Evolutionary conservation across 2,329 filamentous ascomycete genomes (phyloP).

Genomic region (Ascochyta rabiei): DNA sequence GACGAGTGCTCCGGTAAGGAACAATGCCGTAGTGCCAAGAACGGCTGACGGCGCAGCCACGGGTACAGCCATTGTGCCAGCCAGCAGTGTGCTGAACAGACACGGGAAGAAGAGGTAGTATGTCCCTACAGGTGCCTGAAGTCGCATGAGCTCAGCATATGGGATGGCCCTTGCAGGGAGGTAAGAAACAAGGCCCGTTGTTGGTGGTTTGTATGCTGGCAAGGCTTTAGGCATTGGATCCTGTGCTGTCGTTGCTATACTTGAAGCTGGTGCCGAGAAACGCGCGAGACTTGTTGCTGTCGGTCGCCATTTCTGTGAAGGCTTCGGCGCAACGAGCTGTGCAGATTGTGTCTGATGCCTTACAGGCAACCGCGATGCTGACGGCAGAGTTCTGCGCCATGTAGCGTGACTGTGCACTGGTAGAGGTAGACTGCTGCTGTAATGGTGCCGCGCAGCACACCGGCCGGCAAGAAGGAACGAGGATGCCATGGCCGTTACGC

Average conservation of each 20-base stretch:
- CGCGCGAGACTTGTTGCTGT: neutral
- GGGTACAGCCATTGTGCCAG: conserved; percentile 71
- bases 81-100: conserved; percentile 81
- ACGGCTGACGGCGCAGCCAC: conserved; percentile 66
- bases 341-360: conserved; percentile 13
- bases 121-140: conserved; percentile 81
- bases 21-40: conserved; percentile 68
- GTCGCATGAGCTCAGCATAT: conserved; percentile 79
- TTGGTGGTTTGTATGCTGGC: conserved; percentile 68
- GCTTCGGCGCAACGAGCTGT: conserved; percentile 13
- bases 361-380: conserved; percentile 3
- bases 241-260: conserved; percentile 25
- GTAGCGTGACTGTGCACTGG: neutral
- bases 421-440: neutral
- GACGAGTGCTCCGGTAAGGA: conserved; percentile 76
- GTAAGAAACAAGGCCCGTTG: conserved; percentile 70
- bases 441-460: neutral
- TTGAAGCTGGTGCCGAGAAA: conserved; percentile 5
- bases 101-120: conserved; percentile 88
- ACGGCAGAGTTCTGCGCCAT: conserved; percentile 1
- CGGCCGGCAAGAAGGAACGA: neutral
- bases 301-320: neutral
- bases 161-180: conserved; percentile 75
- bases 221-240: conserved; percentile 18
- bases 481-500: conserved; percentile 8